A percentile compares a stretch with the other conserved stretches of the same genome.
phyloP scores from a whole-genome alignment of 2,329 filamentous ascomycete species.

The Paramyrothecium sp. region DNA sequence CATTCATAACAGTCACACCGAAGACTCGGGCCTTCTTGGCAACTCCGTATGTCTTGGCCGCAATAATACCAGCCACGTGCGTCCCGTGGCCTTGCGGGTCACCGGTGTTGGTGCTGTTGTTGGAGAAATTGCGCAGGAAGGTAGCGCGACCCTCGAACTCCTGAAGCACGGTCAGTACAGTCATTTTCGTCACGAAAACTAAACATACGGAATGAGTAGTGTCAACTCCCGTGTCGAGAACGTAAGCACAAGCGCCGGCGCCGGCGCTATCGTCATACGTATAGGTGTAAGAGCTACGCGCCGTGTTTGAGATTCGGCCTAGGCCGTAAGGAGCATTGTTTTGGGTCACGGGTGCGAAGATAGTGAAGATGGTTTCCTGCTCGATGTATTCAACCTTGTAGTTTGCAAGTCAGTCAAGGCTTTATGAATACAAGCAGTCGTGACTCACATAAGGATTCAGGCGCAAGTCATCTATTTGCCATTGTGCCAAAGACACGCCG shows the following conservation, averaged over 20 bases:
- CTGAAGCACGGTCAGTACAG: conserved; percentile 6
- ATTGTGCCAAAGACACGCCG: conserved; percentile 9
- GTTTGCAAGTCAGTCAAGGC: too few relatives aligned
- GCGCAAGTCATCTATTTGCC: conserved; percentile 11
- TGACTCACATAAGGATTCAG: conserved; percentile 7
- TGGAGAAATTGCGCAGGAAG: conserved; percentile 30
- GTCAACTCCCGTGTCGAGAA: conserved; percentile 41
- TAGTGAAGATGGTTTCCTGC: conserved; percentile 26
- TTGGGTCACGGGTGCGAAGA: conserved; percentile 21
- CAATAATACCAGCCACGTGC: conserved; percentile 33
- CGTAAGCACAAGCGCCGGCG: conserved; percentile 36
- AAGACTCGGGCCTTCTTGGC: conserved; percentile 35
- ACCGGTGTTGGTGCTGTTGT: conserved; percentile 14
- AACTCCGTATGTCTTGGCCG: conserved; percentile 36
- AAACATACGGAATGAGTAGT: conserved; percentile 28
- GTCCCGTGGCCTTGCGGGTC: conserved; percentile 35
- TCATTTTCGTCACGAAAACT: not conserved
- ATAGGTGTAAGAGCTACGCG: conserved; percentile 22
- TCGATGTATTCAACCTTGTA: conserved; percentile 29
- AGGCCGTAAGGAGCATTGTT: conserved; percentile 34
- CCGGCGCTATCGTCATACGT: conserved; percentile 32
- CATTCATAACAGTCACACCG: conserved; percentile 35
- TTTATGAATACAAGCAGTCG: not conserved
- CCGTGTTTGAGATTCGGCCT: conserved; percentile 29
- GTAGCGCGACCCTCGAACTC: conserved; percentile 40